phyloP scores from a whole-genome alignment of 805 yeast species.

The Wickerhamomyces ciferrii region DNA sequence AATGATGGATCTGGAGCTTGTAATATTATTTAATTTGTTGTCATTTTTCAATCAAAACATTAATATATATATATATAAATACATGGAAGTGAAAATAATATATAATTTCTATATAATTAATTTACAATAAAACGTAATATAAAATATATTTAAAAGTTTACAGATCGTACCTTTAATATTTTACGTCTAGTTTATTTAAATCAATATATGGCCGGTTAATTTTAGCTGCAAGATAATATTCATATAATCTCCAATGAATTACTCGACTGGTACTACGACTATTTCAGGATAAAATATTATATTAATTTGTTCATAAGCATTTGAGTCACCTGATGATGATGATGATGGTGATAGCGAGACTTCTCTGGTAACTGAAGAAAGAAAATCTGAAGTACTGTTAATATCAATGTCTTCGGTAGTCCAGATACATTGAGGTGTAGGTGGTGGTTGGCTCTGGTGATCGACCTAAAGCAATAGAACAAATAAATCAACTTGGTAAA shows the following conservation, averaged over 20 bases:
- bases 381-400: not conserved
- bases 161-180: no score
- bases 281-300: no score
- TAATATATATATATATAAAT: no score
- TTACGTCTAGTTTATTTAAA: no score
- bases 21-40: constrained; percentile 62
- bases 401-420: constrained; percentile 16
- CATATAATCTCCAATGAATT: no score
- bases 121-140: not conserved
- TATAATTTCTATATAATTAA: no score
- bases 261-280: no score
- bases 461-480: constrained; percentile 26
- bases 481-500: no score
- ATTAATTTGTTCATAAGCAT: no score
- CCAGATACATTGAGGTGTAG: constrained; percentile 34
- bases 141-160: no score
- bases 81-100: not conserved
- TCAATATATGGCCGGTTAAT: no score
- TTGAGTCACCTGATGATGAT: constrained; percentile 14
- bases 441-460: constrained; percentile 29
- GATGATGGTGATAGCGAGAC: constrained; percentile 17
- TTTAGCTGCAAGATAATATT: no score
- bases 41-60: constrained; percentile 26
- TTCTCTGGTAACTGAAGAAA: constrained; percentile 3
- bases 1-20: constrained; percentile 58